Conservation (phyloP, 2,329 filamentous ascomycete genomes). For the Pseudocercospora eumusae region DNA sequence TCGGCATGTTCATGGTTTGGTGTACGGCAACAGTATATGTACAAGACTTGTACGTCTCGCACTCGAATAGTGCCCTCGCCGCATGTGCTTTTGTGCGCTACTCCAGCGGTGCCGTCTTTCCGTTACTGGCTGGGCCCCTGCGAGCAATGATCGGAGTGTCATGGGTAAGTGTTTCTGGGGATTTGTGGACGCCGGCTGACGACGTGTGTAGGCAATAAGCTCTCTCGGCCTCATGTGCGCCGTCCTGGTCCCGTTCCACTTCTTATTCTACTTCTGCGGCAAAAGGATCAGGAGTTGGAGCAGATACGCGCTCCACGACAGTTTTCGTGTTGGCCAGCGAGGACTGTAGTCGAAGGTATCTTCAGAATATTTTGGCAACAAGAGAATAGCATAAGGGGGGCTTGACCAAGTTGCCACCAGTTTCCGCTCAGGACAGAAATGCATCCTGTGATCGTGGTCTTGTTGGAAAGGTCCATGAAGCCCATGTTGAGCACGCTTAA, state of each 20-base stretch:
- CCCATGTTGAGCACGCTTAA: no score
- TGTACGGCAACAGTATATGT: slow-evolving; percentile 21
- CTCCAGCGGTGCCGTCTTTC: slow-evolving; percentile 15
- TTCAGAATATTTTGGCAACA: background rate
- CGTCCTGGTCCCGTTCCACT: slow-evolving; percentile 15
- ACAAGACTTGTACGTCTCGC: slow-evolving; percentile 21
- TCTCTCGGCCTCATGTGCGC: slow-evolving; percentile 16
- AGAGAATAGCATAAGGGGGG: no score
- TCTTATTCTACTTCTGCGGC: slow-evolving; percentile 23
- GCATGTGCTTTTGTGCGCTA: slow-evolving; percentile 23
- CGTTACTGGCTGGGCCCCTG: slow-evolving; percentile 15
- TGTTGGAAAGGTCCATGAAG: no score
- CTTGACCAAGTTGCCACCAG: background rate
- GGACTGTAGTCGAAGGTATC: background rate
- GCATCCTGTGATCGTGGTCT: no score
- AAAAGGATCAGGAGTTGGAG: slow-evolving; percentile 20
- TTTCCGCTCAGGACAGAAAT: background rate
- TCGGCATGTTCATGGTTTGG: slow-evolving; percentile 25
- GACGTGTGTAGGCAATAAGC: slow-evolving; percentile 6
- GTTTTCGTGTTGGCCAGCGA: slow-evolving; percentile 2
- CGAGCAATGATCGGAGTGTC: slow-evolving; percentile 15
- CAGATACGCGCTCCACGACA: slow-evolving; percentile 20
- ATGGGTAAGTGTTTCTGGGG: slow-evolving; percentile 10
- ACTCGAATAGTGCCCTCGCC: slow-evolving; percentile 21
- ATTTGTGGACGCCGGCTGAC: background rate